A percentile compares a stretch with the other conserved stretches of the same genome.
phyloP scores from a whole-genome alignment of 192 early-diverging fungal species.

The Backusella liffmaniae region DNA sequence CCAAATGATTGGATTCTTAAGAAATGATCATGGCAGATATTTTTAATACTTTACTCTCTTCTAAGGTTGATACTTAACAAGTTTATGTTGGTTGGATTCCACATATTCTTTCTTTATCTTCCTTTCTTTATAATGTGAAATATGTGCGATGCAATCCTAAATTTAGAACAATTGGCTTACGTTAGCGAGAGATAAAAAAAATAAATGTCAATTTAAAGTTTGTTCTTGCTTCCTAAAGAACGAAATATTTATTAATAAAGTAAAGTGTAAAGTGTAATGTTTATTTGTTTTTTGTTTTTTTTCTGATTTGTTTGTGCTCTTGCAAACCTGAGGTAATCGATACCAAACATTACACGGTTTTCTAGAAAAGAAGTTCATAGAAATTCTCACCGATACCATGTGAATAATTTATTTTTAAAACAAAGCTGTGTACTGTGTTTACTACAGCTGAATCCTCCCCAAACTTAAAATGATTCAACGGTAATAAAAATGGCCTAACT shows the following conservation, averaged over 20 bases:
- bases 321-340: background rate
- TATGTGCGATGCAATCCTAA: background rate
- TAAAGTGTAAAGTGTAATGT: slow-evolving; percentile 1
- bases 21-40: background rate
- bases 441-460: background rate
- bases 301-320: background rate
- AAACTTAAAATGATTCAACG: background rate
- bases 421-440: background rate
- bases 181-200: background rate
- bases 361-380: background rate
- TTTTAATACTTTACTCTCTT: background rate
- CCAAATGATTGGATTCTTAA: background rate
- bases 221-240: background rate
- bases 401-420: slow-evolving; percentile 3
- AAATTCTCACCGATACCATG: slow-evolving; percentile 9
- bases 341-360: background rate
- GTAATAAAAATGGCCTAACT: background rate
- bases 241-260: background rate
- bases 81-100: background rate
- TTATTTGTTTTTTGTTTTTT: background rate
- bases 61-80: background rate
- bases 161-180: background rate
- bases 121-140: background rate
- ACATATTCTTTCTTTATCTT: background rate
- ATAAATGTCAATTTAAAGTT: background rate